Base-by-base conservation (phyloP, 2,329 filamentous ascomycete genomes). In the Neoarthrinium moseri region DNA sequence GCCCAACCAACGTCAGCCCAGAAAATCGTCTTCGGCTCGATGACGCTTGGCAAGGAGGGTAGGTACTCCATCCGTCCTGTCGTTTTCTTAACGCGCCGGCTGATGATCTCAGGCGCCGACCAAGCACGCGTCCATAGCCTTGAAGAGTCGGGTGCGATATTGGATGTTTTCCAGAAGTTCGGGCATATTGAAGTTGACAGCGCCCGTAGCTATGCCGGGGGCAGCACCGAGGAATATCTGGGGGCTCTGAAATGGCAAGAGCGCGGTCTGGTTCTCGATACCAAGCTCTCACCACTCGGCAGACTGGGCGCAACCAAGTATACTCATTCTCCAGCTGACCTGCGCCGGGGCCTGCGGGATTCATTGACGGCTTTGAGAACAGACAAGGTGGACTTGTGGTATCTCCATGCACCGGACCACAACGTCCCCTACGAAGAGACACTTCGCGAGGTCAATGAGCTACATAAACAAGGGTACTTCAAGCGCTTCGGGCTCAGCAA, bases 381-480 rank as follows among this genome's bases (percentile, higher is more conserved):
- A 4, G 21, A 46, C 26, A 33, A 50, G 32, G 55, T 69, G 23
- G 60, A 68, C 45, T 53, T 67, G 18, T 65, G 66, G 54, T 71
- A 68, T 43, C 65, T 73, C n/a, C 72, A 76, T 51, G 63, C 63
- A 4, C 73, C 72, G 1, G 75, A 78, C 50, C 62, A 69, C 3
- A 43, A 58, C 2, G 73, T 71, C 0, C 65, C 67, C 1, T 64
- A 72, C 27, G 63, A 68, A 40, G 69, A 74, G 22, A 62, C 68
- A 0, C 60, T 62, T 18, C 57, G 64, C 27, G 72, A 69, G 6
- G 69, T 77, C 46, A 53, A 76, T 46, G 57, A 69, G 17, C 64
- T 68, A 1, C 57, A 68, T 49, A 46, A 56, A 13, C 58, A 69
- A 29, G 71, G 72, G 18, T 70, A 71, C 47, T 70, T 76, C 51